A percentile compares a stretch with the other conserved stretches of the same genome.
Conservation (phyloP, 305 asterid genomes). For the Solanum aculeatissimum region DNA sequence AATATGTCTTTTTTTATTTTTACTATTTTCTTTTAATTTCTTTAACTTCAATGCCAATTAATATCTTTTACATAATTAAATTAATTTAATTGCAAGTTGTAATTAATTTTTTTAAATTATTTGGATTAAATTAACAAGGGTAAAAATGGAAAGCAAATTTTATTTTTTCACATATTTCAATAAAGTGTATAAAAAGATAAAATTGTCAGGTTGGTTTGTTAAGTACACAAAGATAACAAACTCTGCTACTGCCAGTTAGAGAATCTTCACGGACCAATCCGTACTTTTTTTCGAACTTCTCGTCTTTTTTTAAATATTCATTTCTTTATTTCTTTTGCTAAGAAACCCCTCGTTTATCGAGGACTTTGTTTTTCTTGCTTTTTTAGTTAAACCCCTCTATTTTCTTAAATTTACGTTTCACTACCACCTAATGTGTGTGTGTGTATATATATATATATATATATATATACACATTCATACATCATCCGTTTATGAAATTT, state of each 20-base stretch:
- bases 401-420: background rate
- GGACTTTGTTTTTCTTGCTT: background rate
- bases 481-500: too few species aligned
- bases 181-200: background rate
- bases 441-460: too few species aligned
- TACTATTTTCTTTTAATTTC: background rate
- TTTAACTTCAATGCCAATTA: background rate
- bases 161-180: background rate
- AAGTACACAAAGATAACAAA: constrained; percentile 21
- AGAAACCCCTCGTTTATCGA: constrained; percentile 5
- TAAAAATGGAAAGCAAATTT: background rate
- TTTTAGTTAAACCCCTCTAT: background rate
- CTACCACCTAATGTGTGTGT: too few species aligned
- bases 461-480: too few species aligned
- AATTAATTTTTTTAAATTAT: background rate
- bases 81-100: background rate
- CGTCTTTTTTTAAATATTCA: background rate
- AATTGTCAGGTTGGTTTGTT: constrained; percentile 15
- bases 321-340: background rate
- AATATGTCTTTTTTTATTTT: accelerated
- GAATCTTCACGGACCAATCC: constrained; percentile 14
- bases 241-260: constrained; percentile 16
- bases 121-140: background rate
- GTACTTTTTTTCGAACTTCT: constrained; percentile 10
- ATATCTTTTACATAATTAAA: background rate